Evolutionary conservation across 495 filamentous ascomycete species (phyloP).

Genomic region (Entonaema liquescens): DNA sequence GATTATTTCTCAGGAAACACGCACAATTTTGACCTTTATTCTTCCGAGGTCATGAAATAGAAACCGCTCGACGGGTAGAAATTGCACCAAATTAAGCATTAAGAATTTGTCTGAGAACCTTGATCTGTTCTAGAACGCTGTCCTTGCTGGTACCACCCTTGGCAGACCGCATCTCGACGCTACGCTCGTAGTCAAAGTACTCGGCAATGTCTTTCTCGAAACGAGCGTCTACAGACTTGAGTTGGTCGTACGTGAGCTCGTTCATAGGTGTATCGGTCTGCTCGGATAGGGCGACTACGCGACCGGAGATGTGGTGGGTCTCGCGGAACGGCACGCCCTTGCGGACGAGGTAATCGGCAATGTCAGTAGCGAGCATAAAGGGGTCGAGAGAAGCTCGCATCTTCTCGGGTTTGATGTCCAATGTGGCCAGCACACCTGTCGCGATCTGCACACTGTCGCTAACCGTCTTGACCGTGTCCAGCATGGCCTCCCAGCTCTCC

Average conservation of each 20-base stretch:
- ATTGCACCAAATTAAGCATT: constrained; percentile 16
- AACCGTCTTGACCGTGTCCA: constrained; percentile 89
- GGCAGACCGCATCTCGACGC: constrained; percentile 83
- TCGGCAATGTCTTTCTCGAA: constrained; percentile 79
- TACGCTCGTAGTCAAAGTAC: constrained; percentile 85
- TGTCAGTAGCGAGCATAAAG: constrained; percentile 79
- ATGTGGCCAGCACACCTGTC: constrained; percentile 79
- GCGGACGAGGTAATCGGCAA: constrained; percentile 90
- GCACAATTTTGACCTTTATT: neutral
- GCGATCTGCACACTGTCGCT: constrained; percentile 87
- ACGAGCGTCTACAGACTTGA: constrained; percentile 76
- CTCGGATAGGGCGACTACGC: constrained; percentile 74
- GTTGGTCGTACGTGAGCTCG: constrained; percentile 70
- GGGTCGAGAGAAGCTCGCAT: constrained; percentile 77
- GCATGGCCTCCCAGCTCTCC: constrained; percentile 86
- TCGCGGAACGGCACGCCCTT: constrained; percentile 87
- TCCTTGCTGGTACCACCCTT: constrained; percentile 83
- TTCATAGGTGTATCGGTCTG: constrained; percentile 77
- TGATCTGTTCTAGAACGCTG: constrained; percentile 80
- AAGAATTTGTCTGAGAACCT: constrained; percentile 67
- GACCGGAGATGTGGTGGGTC: constrained; percentile 90
- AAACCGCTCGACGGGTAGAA: neutral
- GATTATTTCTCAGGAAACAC: neutral
- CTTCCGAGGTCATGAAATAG: neutral
- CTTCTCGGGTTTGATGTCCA: constrained; percentile 73